These are phyloP conservation scores for Phytophthora citrophthora DNA, from an alignment of 352 stramenopile species.

Conservation along the genomic window DNA sequence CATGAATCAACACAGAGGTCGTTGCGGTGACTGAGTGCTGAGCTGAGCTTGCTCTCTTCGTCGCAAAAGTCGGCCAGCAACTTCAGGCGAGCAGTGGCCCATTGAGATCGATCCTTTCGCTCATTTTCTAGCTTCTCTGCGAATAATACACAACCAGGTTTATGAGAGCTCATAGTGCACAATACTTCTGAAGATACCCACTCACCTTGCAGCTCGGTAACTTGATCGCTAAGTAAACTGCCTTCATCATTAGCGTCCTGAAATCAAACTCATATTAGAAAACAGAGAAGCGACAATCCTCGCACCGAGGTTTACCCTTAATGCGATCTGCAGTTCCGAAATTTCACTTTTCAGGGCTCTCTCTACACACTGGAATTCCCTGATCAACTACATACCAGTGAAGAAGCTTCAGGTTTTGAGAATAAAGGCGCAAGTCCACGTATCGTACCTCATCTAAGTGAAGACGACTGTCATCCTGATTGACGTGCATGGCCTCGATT, in stretches of 20 bases:
- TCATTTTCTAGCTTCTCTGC: conserved; percentile 74
- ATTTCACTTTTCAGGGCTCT: conserved; percentile 62
- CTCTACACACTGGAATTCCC: conserved; percentile 57
- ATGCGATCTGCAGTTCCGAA: conserved; percentile 53
- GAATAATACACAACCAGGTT: neutral
- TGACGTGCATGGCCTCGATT: conserved; percentile 44
- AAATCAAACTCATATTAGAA: neutral
- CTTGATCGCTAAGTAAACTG: conserved; percentile 53
- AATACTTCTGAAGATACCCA: neutral
- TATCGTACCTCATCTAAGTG: conserved; percentile 55
- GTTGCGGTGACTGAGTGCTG: conserved; percentile 25
- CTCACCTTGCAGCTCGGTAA: conserved; percentile 58
- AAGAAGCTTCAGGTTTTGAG: neutral
- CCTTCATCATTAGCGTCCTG: conserved; percentile 70
- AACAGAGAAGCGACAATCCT: neutral
- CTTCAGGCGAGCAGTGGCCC: conserved; percentile 72
- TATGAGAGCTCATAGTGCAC: neutral
- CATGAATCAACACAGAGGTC: conserved; percentile 6
- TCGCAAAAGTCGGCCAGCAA: conserved; percentile 83
- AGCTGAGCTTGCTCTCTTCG: conserved; percentile 77
- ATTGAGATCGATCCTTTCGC: conserved; percentile 65
- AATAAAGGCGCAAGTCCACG: neutral
- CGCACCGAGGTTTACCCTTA: conserved; percentile 40
- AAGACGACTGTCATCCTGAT: conserved; percentile 42
- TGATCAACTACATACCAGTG: conserved; percentile 31